Evolutionary conservation across 2,329 filamentous ascomycete genomes (phyloP), one percentile per base, ranked within the genome.

Genomic region (Trichoderma lentiforme): DNA sequence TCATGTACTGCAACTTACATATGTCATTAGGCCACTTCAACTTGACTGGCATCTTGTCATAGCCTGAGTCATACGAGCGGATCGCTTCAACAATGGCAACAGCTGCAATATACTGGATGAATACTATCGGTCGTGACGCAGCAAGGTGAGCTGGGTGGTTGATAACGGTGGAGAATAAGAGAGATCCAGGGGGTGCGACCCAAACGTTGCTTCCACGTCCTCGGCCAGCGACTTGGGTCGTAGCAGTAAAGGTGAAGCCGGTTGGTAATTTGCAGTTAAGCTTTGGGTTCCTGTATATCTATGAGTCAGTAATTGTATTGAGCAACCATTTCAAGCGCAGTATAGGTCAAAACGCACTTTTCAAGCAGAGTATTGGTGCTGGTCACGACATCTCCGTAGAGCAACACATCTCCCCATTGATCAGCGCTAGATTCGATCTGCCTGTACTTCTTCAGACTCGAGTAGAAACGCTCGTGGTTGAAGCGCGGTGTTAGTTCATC

Each of bases 11-110:
- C 2, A 15, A 43, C 86, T 80, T 81, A 91, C 90, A 95, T 70
- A 99, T 93, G 79, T 99, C 96, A 77, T 99, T 99, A 12, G 96
- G 96, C 96, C 96, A 99, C 81, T 99, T 99, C 36, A 99, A 83
- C 79, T 93, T 94, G 53, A 99, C 87, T 0, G 93, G 93, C 5
- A 98, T 81, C 0, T 89, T 85, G 6, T 89, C 86, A 80, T 97
- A 98, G 8, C 91, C 93, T 3, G 82, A 82, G 63, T 91, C 94
- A 78, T 98, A 98, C 30, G 86, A 87, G 74, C 93, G 91, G 74
- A 98, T 91, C 0, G 93, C 95, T 73, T 93, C 89, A 3, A 97
- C 92, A 56, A 95, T 92, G 53, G 96, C 95, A 60, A 99, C 89
- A 1, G 94, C 95, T 0, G 94, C 91, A 15, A 99, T 87, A 79